phyloP scores from a whole-genome alignment of 352 stramenopile genomes.

The Phytophthora pistaciae region DNA sequence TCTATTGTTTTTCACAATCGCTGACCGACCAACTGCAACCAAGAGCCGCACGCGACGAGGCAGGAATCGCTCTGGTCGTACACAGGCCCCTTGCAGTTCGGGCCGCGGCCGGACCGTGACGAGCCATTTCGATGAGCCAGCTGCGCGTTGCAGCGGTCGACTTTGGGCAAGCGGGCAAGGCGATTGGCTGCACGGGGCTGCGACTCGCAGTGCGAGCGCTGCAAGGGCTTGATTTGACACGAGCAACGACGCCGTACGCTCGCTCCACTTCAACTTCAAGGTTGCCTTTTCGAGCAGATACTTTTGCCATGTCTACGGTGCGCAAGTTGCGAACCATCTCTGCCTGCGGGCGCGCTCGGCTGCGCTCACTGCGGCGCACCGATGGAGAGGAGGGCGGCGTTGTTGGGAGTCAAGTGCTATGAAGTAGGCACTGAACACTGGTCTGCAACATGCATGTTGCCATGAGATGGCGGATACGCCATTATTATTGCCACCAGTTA shows the following conservation, averaged over 20 bases:
- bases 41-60: conserved; percentile 35
- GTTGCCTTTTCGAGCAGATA: conserved; percentile 16
- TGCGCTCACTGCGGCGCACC: conserved; percentile 8
- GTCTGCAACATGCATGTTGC: too few species aligned
- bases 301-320: conserved; percentile 11
- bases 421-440: too few species aligned
- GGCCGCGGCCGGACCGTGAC: conserved; percentile 15
- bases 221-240: conserved; percentile 14
- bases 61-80: conserved; percentile 32
- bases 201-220: too few species aligned
- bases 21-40: conserved; percentile 19
- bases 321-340: conserved; percentile 2
- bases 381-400: not conserved
- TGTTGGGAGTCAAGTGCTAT: not conserved
- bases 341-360: not conserved
- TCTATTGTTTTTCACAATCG: conserved; percentile 41
- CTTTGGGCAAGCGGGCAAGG: not conserved
- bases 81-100: conserved; percentile 24
- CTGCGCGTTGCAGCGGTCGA: conserved; percentile 25
- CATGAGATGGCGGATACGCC: conserved; percentile 17
- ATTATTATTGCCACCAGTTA: conserved; percentile 18
- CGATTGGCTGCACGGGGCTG: conserved; percentile 19
- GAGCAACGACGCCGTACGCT: conserved; percentile 11
- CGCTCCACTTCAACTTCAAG: conserved; percentile 34
- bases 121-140: conserved; percentile 36